phyloP scores from a whole-genome alignment of 805 yeast species.

The Diddensiella caesifluorescens region DNA sequence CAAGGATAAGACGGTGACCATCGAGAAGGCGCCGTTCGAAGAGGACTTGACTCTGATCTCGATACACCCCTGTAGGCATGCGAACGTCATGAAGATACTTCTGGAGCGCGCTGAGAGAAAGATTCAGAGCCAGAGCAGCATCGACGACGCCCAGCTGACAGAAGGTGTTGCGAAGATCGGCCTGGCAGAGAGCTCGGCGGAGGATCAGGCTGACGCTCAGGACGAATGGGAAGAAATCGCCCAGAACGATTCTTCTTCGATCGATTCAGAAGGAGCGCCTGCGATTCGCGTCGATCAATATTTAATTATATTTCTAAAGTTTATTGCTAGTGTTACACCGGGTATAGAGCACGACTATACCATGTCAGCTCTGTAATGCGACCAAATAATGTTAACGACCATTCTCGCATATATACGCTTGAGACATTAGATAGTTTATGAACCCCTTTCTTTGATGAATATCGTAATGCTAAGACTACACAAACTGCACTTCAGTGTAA shows the following conservation, averaged over 20 bases:
- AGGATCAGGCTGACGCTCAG: slow-evolving; percentile 17
- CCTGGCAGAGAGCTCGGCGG: slow-evolving; percentile 25
- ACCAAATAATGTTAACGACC: too few relatives aligned
- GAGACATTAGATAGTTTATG: too few relatives aligned
- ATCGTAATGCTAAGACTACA: too few relatives aligned
- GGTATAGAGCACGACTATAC: slow-evolving; percentile 97
- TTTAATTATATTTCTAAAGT: slow-evolving; percentile 80
- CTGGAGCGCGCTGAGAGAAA: slow-evolving; percentile 60
- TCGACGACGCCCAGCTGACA: slow-evolving; percentile 18
- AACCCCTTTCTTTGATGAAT: too few relatives aligned
- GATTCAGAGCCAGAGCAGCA: slow-evolving; percentile 25
- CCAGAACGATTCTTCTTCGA: slow-evolving; percentile 25
- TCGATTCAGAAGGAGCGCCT: slow-evolving; percentile 28
- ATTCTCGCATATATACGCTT: too few relatives aligned
- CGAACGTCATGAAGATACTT: slow-evolving; percentile 86
- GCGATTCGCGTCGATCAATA: slow-evolving; percentile 86
- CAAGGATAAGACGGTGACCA: slow-evolving; percentile 92
- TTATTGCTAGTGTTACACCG: slow-evolving; percentile 94
- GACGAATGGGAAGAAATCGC: slow-evolving; percentile 59
- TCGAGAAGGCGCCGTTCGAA: slow-evolving; percentile 84
- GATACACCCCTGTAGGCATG: slow-evolving; percentile 94
- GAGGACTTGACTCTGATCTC: slow-evolving; percentile 71
- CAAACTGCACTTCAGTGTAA: slow-evolving; percentile 1
- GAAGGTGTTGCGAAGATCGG: slow-evolving; percentile 45
- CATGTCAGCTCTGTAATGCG: slow-evolving; percentile 72